Percentiles rank a stretch among this genome's conserved stretches.
Evolutionary conservation across 495 filamentous ascomycete species (phyloP).

Genomic region (Penicillium verhagenii): DNA sequence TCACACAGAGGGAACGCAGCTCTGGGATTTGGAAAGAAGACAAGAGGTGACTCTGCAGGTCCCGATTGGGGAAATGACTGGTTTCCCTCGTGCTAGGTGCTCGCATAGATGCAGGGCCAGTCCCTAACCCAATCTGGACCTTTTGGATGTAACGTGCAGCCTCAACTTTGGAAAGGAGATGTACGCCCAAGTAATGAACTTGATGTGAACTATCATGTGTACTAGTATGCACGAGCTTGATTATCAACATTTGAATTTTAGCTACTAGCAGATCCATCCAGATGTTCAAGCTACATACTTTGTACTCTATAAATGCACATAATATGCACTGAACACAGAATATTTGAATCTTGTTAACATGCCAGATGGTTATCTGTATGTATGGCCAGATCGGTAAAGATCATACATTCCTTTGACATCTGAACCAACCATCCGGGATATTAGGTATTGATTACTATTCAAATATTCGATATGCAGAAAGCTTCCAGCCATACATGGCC

Average conservation of each 20-base stretch:
- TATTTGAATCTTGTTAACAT: no score
- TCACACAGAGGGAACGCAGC: conserved; percentile 14
- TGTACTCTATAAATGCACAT: background rate
- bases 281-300: background rate
- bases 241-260: no score
- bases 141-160: conserved; percentile 18
- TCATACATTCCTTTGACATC: background rate
- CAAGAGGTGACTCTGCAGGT: conserved; percentile 16
- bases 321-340: no score
- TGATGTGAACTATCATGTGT: no score
- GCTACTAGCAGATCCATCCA: no score
- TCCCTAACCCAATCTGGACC: background rate
- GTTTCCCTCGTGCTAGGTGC: conserved; percentile 1
- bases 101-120: background rate
- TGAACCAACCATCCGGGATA: no score
- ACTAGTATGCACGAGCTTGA: no score
- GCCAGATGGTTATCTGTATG: no score
- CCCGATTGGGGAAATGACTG: conserved; percentile 1
- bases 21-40: background rate
- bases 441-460: background rate
- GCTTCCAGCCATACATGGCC: background rate
- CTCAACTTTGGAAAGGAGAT: no score
- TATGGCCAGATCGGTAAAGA: no score
- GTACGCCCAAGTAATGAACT: no score
- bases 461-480: background rate